phyloP scores from a whole-genome alignment of 306 rosid genomes.

The Luffa aegyptiaca region DNA sequence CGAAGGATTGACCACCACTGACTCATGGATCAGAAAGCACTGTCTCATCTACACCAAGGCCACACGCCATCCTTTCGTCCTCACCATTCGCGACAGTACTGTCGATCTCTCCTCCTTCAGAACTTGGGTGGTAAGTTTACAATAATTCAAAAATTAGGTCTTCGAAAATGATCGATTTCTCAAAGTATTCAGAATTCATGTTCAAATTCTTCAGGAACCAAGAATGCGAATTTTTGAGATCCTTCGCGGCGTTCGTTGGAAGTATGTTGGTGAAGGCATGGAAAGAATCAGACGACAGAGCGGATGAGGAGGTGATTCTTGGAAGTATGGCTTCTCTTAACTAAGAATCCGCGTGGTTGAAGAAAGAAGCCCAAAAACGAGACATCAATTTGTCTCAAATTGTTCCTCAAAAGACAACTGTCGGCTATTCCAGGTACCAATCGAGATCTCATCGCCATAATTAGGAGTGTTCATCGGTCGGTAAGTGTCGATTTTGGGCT shows the following conservation, averaged over 20 bases:
- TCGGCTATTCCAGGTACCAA: slow-evolving; percentile 53
- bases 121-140: slow-evolving; percentile 48
- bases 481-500: no score
- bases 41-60: slow-evolving; percentile 37
- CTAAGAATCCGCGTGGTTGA: slow-evolving; percentile 71
- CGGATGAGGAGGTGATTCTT: slow-evolving; percentile 52
- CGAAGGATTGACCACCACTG: slow-evolving; percentile 16
- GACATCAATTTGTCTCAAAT: slow-evolving; percentile 30
- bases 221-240: slow-evolving; percentile 67
- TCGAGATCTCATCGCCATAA: no score
- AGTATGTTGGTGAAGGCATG: slow-evolving; percentile 57
- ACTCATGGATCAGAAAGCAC: slow-evolving; percentile 66
- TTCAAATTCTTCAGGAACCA: slow-evolving; percentile 39
- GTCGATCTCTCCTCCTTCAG: slow-evolving; percentile 51
- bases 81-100: slow-evolving; percentile 52
- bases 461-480: no score
- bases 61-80: slow-evolving; percentile 68
- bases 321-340: slow-evolving; percentile 46
- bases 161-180: neutral
- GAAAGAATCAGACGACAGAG: slow-evolving; percentile 39
- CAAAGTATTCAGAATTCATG: neutral
- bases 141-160: neutral
- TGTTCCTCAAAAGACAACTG: slow-evolving; percentile 38
- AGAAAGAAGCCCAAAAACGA: slow-evolving; percentile 54
- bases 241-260: slow-evolving; percentile 51